Evolutionary conservation across 345 rosid species (phyloP), one percentile per base, ranked within the genome.

Genomic region (Murraya paniculata): DNA sequence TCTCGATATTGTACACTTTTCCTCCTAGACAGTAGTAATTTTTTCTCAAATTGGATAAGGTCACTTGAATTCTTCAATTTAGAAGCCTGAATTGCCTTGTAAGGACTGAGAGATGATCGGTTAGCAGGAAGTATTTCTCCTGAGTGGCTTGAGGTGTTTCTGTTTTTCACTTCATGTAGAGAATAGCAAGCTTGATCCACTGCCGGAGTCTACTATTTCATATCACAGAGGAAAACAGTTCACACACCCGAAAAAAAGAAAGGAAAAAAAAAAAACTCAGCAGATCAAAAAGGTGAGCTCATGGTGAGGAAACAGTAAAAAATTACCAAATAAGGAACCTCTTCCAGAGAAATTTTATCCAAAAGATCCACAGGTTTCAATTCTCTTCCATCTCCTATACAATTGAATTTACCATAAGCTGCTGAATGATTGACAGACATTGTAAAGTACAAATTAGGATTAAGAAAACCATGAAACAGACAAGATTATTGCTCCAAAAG

Each of bases 71-170:
- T 80, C 71, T 85, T 85, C 86, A 82, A 82, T 81, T 82, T 87
- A 59, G 84, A 74, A 81, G 71, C 74, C 57, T 74, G 82, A 55
- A 73, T 55, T 50, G 79, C 88, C 74, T 73, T 85, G 65, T 45
- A 66, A 61, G 81, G 86, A 81, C 79, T 79, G 76, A 89, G 87
- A 85, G 88, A 89, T 70, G 94, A 84, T 45, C 86, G 87, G 83
- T 94, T 94, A 39, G 98, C 98, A 71, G 99, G 94, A 84, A 85
- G 87, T 80, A 89, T 74, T 68, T 80, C 91, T 77, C 81, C 79
- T 57, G 90, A 61, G 79, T 78, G 87, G 82, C 81, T 79, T 35
- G 79, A 71, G 71, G n/a, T 77, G 78, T 66, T 83, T 69, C 81
- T 72, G 74, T 82, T 82, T 84, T 87, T 86, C 77, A 65, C 82